phyloP scores from a whole-genome alignment of 306 rosid genomes.

The Cicer judaicum region DNA sequence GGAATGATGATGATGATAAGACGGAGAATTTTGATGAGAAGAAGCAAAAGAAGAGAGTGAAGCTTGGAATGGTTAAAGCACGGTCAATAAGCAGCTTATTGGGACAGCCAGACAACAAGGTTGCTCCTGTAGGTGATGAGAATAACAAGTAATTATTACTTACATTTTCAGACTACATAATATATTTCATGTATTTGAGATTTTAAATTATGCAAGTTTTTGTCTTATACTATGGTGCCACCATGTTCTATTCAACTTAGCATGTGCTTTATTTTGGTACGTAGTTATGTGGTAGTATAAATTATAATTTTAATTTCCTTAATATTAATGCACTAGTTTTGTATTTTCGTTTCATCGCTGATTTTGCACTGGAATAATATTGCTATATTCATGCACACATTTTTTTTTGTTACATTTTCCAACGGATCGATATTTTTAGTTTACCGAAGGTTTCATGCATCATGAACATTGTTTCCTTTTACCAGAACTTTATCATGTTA shows the following conservation, averaged over 20 bases:
- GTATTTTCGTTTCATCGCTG: no score
- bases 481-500: neutral
- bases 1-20: neutral
- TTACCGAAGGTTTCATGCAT: constrained; percentile 20
- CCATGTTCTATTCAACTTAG: constrained; percentile 31
- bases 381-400: constrained; percentile 14
- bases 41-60: constrained; percentile 56
- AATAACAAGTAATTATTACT: constrained; percentile 33
- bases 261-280: constrained; percentile 23
- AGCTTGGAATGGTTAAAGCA: constrained; percentile 84
- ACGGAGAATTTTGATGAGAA: constrained; percentile 20
- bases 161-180: no score
- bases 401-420: constrained; percentile 21
- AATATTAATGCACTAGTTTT: neutral
- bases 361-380: no score
- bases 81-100: constrained; percentile 88
- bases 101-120: constrained; percentile 58
- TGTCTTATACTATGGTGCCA: constrained; percentile 40
- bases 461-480: neutral
- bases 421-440: constrained; percentile 21
- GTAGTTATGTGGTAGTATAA: neutral
- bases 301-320: neutral
- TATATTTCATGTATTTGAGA: constrained; percentile 37
- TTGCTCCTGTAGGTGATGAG: constrained; percentile 26
- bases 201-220: constrained; percentile 14